Conservation (phyloP, 345 rosid species). For the Mangifera indica region DNA sequence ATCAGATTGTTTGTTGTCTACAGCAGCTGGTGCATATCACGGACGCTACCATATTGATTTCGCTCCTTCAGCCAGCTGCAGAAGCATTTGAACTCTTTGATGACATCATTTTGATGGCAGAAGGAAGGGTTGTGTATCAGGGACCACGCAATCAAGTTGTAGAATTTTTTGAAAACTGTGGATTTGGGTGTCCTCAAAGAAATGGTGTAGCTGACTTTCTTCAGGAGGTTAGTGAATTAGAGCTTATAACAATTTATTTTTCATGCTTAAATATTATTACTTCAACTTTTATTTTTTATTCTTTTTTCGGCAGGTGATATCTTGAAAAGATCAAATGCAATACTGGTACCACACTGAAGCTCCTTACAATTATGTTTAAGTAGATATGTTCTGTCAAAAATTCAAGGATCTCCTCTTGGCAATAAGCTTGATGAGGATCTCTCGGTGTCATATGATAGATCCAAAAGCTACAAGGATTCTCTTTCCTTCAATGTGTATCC, state of each 20-base stretch:
- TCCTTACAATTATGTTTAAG: conserved; percentile 39
- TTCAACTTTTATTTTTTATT: background rate
- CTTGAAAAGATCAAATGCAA: conserved; percentile 62
- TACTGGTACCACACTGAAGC: conserved; percentile 42
- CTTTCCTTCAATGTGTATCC: conserved; percentile 44
- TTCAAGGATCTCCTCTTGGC: conserved; percentile 38
- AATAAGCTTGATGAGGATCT: conserved; percentile 35
- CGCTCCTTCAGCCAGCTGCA: conserved; percentile 73
- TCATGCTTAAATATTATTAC: background rate
- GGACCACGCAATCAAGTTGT: conserved; percentile 44
- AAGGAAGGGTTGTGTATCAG: conserved; percentile 56
- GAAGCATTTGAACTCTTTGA: conserved; percentile 64
- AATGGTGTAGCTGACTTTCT: conserved; percentile 66
- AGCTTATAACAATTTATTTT: background rate
- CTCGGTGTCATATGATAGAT: conserved; percentile 36
- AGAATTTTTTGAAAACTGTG: conserved; percentile 53
- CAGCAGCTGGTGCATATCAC: conserved; percentile 57
- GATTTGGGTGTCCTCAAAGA: conserved; percentile 59
- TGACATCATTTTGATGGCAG: conserved; percentile 56
- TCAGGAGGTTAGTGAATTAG: conserved; percentile 42
- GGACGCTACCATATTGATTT: conserved; percentile 51
- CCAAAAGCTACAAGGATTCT: conserved; percentile 38
- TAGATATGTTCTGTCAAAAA: conserved; percentile 36
- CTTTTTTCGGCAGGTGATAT: conserved; percentile 44
- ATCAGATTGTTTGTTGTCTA: conserved; percentile 57